Evolutionary conservation across 306 rosid genomes (phyloP), one percentile per base, ranked within the genome.

Genomic region (Mimosa bimucronata): DNA sequence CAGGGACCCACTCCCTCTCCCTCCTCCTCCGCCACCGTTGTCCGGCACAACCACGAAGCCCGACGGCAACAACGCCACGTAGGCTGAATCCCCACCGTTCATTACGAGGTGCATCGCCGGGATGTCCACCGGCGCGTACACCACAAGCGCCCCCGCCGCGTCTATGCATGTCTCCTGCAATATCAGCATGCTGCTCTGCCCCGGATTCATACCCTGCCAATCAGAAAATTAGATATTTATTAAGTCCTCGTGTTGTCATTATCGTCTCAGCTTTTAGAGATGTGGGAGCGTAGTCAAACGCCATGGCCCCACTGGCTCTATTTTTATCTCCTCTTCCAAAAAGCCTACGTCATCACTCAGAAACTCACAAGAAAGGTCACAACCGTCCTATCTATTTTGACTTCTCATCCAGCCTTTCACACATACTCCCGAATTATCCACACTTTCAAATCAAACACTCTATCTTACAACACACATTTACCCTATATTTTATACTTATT

Each of bases 81-180:
- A 94, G 19, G 98, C 97, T 0, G 98, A 92, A 70, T 94, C 98
- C 0, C 98, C 98, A 2, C 98, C 98, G 86, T 88, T 94, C 98
- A 94, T 92, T 3, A 94, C 98, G 1, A 90, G 88, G 67, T 94
- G 98, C 97, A 94, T 94, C 23, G 98, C 98, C 0, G 98, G 98
- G 6, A 92, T 92, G 61, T 94, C 98, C 0, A 94, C 98, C 5
- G 98, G 98, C 84, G 98, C 98, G 91, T 92, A 94, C 46, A 94
- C 98, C 2, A 94, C 97, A 73, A 92, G 93, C 69, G 97, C 87
- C 38, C 98, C 98, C 0, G 94, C 87, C 57, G 89, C 89, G 86
- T 94, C 98, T 26, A 86, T 90, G 91, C 95, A 90, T 0, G 97
- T 94, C 85, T 94, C 98, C 66, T 94, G 98, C 15, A 94, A 69